Evolutionary conservation across 306 rosid species (phyloP).

Genomic region (Trifolium dubium): DNA sequence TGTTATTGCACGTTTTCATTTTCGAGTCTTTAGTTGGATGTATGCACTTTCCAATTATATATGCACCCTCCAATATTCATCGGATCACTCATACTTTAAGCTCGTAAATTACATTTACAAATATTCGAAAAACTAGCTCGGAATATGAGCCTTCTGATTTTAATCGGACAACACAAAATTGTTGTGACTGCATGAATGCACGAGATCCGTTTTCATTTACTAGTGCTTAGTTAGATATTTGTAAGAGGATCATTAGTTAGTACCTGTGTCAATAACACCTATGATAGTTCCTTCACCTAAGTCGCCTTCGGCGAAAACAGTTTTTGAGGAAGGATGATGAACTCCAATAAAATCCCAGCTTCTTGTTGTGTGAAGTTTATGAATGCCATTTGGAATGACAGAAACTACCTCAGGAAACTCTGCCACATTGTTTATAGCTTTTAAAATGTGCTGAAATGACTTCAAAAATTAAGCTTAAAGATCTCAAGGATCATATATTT

Average conservation of each 20-base stretch:
- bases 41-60: not conserved
- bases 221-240: slow-evolving; percentile 5
- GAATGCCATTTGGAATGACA: slow-evolving; percentile 69
- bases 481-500: slow-evolving; percentile 11
- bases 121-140: not conserved
- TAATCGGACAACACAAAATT: not conserved
- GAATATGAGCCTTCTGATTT: not conserved
- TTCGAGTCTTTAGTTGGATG: slow-evolving; percentile 7
- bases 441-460: slow-evolving; percentile 40
- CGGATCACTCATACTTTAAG: not conserved
- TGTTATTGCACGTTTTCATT: not conserved
- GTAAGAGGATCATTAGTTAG: slow-evolving; percentile 1
- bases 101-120: not conserved
- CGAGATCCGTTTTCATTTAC: not conserved
- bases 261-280: slow-evolving; percentile 85
- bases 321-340: slow-evolving; percentile 46
- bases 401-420: slow-evolving; percentile 69
- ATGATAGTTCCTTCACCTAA: slow-evolving; percentile 73
- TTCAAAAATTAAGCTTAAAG: slow-evolving; percentile 9
- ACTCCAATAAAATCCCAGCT: slow-evolving; percentile 87
- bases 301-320: slow-evolving; percentile 41
- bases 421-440: slow-evolving; percentile 41
- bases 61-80: not conserved
- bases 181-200: not conserved
- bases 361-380: slow-evolving; percentile 79